These are phyloP conservation scores for Salvia hispanica DNA, from an alignment of 257 asterid species.

Conservation along the genomic window DNA sequence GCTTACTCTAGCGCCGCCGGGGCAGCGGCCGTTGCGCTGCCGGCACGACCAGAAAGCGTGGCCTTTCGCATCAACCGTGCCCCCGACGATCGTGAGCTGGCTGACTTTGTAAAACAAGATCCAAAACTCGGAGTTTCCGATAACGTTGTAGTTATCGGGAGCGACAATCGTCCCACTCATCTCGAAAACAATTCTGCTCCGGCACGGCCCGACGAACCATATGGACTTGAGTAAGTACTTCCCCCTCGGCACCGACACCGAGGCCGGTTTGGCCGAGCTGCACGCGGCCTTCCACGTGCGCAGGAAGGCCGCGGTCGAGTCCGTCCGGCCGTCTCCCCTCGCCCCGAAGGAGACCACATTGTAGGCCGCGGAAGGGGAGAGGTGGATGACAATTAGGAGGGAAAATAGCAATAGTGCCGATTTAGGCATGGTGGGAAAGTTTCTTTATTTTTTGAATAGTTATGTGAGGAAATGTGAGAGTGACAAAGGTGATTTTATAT, in stretches of 20 bases:
- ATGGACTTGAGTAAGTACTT: conserved; percentile 44
- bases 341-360: conserved; percentile 70
- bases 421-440: conserved; percentile 12
- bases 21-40: conserved; percentile 43
- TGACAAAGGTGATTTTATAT: background rate
- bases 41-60: conserved; percentile 61
- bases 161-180: conserved; percentile 63
- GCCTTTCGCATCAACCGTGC: conserved; percentile 71
- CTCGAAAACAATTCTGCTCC: conserved; percentile 47
- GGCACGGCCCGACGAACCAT: conserved; percentile 66
- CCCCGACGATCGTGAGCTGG: conserved; percentile 54
- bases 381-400: background rate
- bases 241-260: conserved; percentile 63
- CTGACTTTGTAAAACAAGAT: conserved; percentile 63
- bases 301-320: conserved; percentile 58
- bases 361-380: conserved; percentile 41
- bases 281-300: conserved; percentile 78
- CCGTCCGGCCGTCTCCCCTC: conserved; percentile 68
- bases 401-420: background rate
- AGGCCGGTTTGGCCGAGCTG: conserved; percentile 48
- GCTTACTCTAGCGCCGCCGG: conserved; percentile 67
- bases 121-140: conserved; percentile 63
- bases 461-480: background rate
- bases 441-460: background rate
- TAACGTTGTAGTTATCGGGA: conserved; percentile 46